A percentile compares a stretch with the other conserved stretches of the same genome.
These are phyloP conservation scores for Tuber calosporum DNA, from an alignment of 495 filamentous ascomycete species.

Conservation along the genomic window DNA sequence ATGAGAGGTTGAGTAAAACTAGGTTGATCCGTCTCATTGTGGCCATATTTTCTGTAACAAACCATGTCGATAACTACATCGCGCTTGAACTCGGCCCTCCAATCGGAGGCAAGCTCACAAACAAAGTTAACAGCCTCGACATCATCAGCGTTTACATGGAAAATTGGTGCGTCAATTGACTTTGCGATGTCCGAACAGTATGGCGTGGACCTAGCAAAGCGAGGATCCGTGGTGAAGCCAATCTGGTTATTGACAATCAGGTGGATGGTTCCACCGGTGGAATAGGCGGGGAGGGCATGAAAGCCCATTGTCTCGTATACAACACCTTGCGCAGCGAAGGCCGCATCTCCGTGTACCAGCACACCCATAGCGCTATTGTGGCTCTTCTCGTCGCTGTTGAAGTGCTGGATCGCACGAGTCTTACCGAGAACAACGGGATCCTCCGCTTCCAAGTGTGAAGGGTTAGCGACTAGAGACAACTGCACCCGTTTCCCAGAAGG, in stretches of 20 bases:
- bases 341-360: conserved; percentile 91
- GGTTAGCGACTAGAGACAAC: conserved; percentile 95
- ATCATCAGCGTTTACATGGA: conserved; percentile 98
- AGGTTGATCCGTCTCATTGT: conserved; percentile 99
- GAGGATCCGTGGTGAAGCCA: conserved; percentile 98
- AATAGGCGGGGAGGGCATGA: conserved; percentile 88
- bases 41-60: conserved; percentile 97
- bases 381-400: conserved; percentile 88
- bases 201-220: conserved; percentile 90
- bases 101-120: conserved; percentile 91
- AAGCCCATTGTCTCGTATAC: conserved; percentile 99
- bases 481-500: conserved; percentile 98
- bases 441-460: conserved; percentile 96
- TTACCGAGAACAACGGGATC: conserved; percentile 97
- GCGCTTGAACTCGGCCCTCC: conserved; percentile 93
- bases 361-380: conserved; percentile 90
- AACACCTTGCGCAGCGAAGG: conserved; percentile 90
- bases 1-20: conserved; percentile 99
- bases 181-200: conserved; percentile 99
- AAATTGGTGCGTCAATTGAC: conserved; percentile 93
- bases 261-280: conserved; percentile 95
- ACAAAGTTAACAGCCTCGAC: conserved; percentile 98
- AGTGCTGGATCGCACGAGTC: conserved; percentile 95
- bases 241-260: conserved; percentile 99
- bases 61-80: conserved; percentile 97